A percentile compares a stretch with the other conserved stretches of the same genome.
Conservation (phyloP, 805 yeast genomes). For the Hanseniaspora meyeri region DNA sequence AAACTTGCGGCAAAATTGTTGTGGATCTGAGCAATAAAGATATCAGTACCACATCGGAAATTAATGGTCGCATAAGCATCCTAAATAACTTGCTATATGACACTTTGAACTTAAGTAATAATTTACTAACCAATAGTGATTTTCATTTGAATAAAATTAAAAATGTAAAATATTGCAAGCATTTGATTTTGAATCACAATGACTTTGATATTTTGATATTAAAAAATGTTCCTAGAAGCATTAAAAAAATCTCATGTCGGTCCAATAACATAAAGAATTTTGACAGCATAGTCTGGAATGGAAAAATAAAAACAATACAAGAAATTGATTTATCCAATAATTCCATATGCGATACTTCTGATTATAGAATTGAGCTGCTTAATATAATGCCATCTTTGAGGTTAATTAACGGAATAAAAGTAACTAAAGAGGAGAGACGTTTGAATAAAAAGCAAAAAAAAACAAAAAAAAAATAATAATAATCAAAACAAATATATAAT, state of each 20-base stretch:
- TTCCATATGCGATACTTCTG: not conserved
- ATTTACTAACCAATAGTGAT: not conserved
- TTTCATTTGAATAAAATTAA: not conserved
- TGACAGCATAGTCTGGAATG: not conserved
- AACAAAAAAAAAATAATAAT: not conserved
- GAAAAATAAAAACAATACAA: not conserved
- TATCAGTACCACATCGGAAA: not conserved
- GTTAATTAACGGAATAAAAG: not conserved
- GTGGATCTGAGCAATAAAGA: not conserved
- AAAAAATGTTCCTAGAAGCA: not conserved
- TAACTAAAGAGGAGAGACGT: not conserved
- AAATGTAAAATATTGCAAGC: not conserved
- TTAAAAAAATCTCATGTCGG: not conserved
- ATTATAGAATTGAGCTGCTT: not conserved
- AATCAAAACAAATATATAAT: not conserved
- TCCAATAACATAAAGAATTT: not conserved
- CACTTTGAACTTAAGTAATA: not conserved
- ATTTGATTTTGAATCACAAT: not conserved
- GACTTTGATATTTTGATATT: not conserved
- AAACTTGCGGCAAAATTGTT: not conserved
- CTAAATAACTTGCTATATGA: not conserved
- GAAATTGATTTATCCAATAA: not conserved
- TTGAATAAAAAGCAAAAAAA: not conserved
- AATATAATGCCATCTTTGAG: conserved; percentile 5
- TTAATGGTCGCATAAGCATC: not conserved